Evolutionary conservation across 768 basidiomycete species (phyloP), one percentile per base, ranked within the genome.

Genomic region (Lactarius evosmus): DNA sequence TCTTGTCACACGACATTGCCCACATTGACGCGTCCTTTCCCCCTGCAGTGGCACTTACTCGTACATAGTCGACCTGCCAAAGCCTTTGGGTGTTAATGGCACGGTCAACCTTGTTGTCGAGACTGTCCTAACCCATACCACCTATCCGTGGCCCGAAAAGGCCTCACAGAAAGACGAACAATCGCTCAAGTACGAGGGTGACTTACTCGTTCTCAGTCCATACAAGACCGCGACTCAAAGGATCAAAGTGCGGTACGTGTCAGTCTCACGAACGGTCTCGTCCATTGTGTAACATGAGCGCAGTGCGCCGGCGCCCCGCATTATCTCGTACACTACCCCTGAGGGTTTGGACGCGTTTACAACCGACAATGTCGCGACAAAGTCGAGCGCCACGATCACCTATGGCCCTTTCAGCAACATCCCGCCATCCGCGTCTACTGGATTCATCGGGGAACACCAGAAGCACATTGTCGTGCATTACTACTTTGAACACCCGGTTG

Each of bases 321-420:
- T 97, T 61, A 79, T 85, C 66, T 88, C 87, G 14, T 87, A 85
- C 75, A 88, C 88, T 54, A 83, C 82, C 3, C 91, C 91, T 2
- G 77, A 85, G 67, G 76, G 79, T 33, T 69, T 88, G 19, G 81
- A 84, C 4, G 78, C 75, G 40, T 88, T 91, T 72, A 80, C 85
- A 17, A 74, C 78, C 19, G 88, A 88, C n/a, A 76, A 74, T 29
- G 71, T 83, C 6, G 87, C 82, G 14, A 85, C 86, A 41, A 90
- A 91, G 74, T 83, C 89, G 51, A 90, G 92, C 40, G 80, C 88
- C 8, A 89, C 89, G 5, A 75, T 97, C 38, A 93, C 91, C 12
- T 95, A 95, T 69, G 95, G 95, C 1, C 95, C 95, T 16, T 97
- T 85, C 77, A 82, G 85, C 71, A 82, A 86, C 63, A 79, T 96